These are phyloP conservation scores for Pyricularia grisea DNA, from an alignment of 2,329 filamentous ascomycete species.

Conservation along the genomic window DNA sequence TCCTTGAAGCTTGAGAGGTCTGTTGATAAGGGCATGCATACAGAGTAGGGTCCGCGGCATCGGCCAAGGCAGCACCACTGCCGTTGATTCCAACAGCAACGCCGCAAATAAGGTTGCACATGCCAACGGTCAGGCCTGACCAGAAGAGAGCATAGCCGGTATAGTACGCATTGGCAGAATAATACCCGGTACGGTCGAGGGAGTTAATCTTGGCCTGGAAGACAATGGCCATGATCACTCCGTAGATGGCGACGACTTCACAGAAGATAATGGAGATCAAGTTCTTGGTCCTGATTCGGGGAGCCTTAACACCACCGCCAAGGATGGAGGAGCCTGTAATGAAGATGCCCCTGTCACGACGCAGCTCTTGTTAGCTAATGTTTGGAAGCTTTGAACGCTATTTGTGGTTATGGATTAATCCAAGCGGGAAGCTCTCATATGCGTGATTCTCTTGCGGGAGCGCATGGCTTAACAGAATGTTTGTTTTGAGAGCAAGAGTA, in stretches of 20 bases:
- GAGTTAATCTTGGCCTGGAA: slow-evolving; percentile 80
- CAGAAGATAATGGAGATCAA: slow-evolving; percentile 99
- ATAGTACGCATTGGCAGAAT: slow-evolving; percentile 76
- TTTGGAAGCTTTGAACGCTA: background rate
- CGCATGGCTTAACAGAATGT: background rate
- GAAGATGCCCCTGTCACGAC: slow-evolving; percentile 79
- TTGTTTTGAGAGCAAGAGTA: background rate
- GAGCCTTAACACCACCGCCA: slow-evolving; percentile 91
- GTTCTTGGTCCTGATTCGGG: slow-evolving; percentile 98
- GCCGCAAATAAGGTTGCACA: slow-evolving; percentile 94
- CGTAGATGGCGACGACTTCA: slow-evolving; percentile 99
- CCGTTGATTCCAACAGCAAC: slow-evolving; percentile 97
- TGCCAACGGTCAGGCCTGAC: slow-evolving; percentile 86
- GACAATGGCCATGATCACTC: slow-evolving; percentile 98
- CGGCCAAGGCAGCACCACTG: slow-evolving; percentile 88
- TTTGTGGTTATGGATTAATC: background rate
- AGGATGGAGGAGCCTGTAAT: slow-evolving; percentile 97
- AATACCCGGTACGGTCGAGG: slow-evolving; percentile 54
- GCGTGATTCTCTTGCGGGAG: background rate
- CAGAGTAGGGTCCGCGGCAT: slow-evolving; percentile 87
- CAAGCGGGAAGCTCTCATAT: background rate
- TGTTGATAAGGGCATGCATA: slow-evolving; percentile 34
- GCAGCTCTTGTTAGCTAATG: background rate
- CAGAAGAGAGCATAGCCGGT: slow-evolving; percentile 95
- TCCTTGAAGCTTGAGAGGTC: background rate